A percentile compares a stretch with the other conserved stretches of the same genome.
Evolutionary conservation across 257 asterid species (phyloP).

Genomic region (Galeopsis tetrahit): DNA sequence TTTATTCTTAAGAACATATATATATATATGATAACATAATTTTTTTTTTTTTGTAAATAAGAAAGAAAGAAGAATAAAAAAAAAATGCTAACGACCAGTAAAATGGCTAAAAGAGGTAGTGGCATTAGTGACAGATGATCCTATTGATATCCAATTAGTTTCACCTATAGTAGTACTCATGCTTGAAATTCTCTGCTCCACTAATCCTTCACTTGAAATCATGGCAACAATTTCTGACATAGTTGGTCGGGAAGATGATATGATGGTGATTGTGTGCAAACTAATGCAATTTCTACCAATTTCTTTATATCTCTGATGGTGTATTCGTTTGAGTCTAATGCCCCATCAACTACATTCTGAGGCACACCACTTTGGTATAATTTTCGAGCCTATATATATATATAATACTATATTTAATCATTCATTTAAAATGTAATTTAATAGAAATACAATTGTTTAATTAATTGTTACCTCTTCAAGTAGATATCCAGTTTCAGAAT

Average conservation of each 20-base stretch:
- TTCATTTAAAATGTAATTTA: not conserved
- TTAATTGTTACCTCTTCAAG: conserved; percentile 58
- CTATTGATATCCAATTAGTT: conserved; percentile 14
- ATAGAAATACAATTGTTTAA: not conserved
- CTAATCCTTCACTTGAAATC: conserved; percentile 54
- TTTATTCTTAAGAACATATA: too few species aligned
- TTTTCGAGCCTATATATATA: conserved; percentile 79
- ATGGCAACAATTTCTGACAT: conserved; percentile 80
- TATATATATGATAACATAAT: too few species aligned
- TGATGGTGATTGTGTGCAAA: conserved; percentile 74
- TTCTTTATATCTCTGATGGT: conserved; percentile 56
- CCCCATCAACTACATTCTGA: conserved; percentile 58
- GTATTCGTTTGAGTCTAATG: conserved; percentile 54
- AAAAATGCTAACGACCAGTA: conserved; percentile 66
- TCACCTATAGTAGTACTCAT: not conserved
- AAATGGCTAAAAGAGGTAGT: conserved; percentile 54
- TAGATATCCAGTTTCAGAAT: conserved; percentile 62
- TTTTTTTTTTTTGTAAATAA: too few species aligned
- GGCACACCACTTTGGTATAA: conserved; percentile 57
- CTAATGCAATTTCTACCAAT: conserved; percentile 65
- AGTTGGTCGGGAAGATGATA: conserved; percentile 69
- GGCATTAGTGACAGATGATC: conserved; percentile 47
- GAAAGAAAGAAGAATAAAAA: too few species aligned
- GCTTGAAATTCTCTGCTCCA: not conserved
- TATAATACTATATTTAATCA: not conserved